Percentiles rank a stretch among this genome's conserved stretches.
Evolutionary conservation across 768 basidiomycete genomes (phyloP).

Genomic region (Obba rivulosa): DNA sequence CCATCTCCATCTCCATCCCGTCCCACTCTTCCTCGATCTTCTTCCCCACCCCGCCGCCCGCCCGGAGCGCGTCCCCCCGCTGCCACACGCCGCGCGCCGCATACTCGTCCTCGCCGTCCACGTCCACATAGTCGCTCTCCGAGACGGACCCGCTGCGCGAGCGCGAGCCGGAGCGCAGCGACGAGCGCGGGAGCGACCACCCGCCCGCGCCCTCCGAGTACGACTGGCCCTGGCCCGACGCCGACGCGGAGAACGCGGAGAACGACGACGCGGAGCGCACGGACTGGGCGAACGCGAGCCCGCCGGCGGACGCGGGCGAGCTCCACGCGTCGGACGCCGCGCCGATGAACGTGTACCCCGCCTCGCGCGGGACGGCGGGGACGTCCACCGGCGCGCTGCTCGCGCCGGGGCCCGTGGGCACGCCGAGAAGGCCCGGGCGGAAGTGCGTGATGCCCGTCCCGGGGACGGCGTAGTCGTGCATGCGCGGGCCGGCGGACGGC

Average conservation of each 20-base stretch:
- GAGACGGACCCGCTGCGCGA: conserved; percentile 27
- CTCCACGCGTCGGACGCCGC: conserved; percentile 26
- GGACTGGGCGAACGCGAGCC: conserved; percentile 15
- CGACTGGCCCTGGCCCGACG: conserved; percentile 13
- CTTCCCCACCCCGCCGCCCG: conserved; percentile 9
- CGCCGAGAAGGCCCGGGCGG: conserved; percentile 49
- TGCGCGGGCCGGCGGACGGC: conserved; percentile 42
- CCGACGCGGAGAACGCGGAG: conserved; percentile 9
- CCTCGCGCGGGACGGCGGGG: conserved; percentile 15
- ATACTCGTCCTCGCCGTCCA: conserved; percentile 22
- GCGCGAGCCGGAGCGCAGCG: conserved; percentile 34
- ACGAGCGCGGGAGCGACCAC: conserved; percentile 55
- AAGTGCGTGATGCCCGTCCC: conserved; percentile 46
- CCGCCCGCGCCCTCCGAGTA: conserved; percentile 28
- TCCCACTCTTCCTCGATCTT: conserved; percentile 40
- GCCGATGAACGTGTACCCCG: conserved; percentile 20
- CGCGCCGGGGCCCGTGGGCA: conserved; percentile 25
- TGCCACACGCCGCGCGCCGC: conserved; percentile 27
- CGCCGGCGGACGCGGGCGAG: conserved; percentile 16
- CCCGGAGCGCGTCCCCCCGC: conserved; percentile 16
- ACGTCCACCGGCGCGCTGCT: neutral
- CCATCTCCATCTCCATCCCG: conserved; percentile 65
- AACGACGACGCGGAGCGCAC: conserved; percentile 14
- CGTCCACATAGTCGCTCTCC: conserved; percentile 29
- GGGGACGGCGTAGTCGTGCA: conserved; percentile 62